Conservation (phyloP, 177 flowering plant genomes). For the Tripterygium wilfordii region DNA sequence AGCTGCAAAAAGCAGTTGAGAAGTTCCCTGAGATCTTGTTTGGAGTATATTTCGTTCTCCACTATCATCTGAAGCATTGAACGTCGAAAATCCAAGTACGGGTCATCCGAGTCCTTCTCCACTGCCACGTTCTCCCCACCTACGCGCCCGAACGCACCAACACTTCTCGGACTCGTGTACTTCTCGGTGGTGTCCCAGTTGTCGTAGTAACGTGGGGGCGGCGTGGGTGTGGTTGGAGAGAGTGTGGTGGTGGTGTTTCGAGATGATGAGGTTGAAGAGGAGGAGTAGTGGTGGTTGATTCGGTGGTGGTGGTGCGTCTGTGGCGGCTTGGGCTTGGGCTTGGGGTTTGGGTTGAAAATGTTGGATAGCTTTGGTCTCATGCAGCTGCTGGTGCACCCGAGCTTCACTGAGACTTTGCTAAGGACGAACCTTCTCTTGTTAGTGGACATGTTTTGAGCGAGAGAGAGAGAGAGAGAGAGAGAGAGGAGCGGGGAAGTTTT, state of each 20-base stretch:
- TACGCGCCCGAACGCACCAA: slow-evolving; percentile 32
- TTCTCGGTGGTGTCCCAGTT: slow-evolving; percentile 7
- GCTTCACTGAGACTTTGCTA: slow-evolving; percentile 34
- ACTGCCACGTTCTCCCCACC: slow-evolving; percentile 54
- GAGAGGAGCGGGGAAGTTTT: too few relatives aligned
- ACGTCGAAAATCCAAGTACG: slow-evolving; percentile 57
- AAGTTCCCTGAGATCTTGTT: slow-evolving; percentile 51
- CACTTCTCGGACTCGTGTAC: slow-evolving; percentile 22
- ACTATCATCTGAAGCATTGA: slow-evolving; percentile 75
- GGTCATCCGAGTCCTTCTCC: slow-evolving; percentile 71
- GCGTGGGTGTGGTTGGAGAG: slow-evolving; percentile 8
- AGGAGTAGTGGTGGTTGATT: slow-evolving; percentile 1
- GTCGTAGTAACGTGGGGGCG: slow-evolving; percentile 2
- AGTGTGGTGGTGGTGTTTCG: slow-evolving; percentile 12
- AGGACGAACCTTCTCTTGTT: slow-evolving; percentile 33
- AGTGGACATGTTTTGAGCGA: slow-evolving; percentile 11
- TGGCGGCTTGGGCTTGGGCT: slow-evolving; percentile 11
- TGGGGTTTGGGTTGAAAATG: slow-evolving; percentile 38
- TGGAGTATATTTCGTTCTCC: slow-evolving; percentile 60
- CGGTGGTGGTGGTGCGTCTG: slow-evolving; percentile 2
- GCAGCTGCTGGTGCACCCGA: slow-evolving; percentile 66
- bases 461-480: slow-evolving; percentile 15
- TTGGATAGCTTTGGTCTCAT: slow-evolving; percentile 38
- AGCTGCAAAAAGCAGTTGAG: slow-evolving; percentile 60
- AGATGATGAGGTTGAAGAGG: slow-evolving; percentile 19